Base-by-base conservation (phyloP, 768 basidiomycete genomes). In the Mycena polygramma region DNA sequence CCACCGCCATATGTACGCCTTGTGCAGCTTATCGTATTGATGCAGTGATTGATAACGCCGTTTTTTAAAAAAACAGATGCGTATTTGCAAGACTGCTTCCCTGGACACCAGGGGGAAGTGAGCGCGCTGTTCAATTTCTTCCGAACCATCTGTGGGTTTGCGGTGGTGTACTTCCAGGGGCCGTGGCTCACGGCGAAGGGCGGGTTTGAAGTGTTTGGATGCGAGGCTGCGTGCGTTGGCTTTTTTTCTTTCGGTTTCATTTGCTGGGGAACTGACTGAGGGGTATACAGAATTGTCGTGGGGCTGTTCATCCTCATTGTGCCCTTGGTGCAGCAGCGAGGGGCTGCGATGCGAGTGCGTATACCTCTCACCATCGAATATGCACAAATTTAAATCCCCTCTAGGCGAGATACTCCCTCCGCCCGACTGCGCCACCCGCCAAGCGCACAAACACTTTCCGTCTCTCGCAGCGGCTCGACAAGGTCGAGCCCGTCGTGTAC, bases 91-190 rank as follows among this genome's bases (percentile, higher is more conserved):
- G 82, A 83, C 58, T 82, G 80, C 67, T 83, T 83, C 75, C 82
- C 82, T 5, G 73, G 51, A n/a, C 74, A 66, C 64, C 70, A 83
- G 74, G 85, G 85, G 35, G 85, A 86, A 73, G 79, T 81, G n/a
- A 82, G 82, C 54, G 82, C 85, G 7, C 72, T 86, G 46, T 76
- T 86, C 72, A 86, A 86, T 67, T 78, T 85, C 43, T 78, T 81
- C 13, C 79, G 85, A 13, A 75, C 74, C 0, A 76, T 82, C 13
- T 74, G 74, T 2, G 82, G 85, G 9, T 87, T 87, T 75, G 80
- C 81, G 43, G 84, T 87, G 17, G 83, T 86, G 2, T 87, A 82
- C 75, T 87, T 84, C 74, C 86, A 86, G 61, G 79, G 83, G 2
- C 79, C 79, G 17, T 86, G 86, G 86, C 82, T 84, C 9, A 73